These are phyloP conservation scores for Strobilomyces dryophilus DNA, from an alignment of 768 basidiomycete species.

Conservation along the genomic window DNA sequence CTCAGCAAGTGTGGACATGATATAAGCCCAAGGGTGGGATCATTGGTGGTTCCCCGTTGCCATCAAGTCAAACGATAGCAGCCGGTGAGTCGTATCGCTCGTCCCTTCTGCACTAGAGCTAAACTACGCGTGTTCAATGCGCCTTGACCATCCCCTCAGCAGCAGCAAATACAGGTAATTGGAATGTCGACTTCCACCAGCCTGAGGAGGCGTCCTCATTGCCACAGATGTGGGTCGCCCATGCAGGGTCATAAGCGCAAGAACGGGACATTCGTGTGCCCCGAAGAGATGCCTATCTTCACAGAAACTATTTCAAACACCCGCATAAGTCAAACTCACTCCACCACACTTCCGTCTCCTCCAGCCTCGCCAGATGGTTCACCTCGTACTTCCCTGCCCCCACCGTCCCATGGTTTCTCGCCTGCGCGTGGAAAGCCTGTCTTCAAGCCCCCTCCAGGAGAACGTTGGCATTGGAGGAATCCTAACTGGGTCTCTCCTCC, in stretches of 20 bases:
- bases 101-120: conserved; percentile 1
- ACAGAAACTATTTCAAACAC: conserved; percentile 11
- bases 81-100: conserved; percentile 19
- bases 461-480: conserved; percentile 33
- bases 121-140: not conserved
- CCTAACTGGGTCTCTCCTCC: conserved; percentile 33
- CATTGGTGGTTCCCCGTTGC: conserved; percentile 16
- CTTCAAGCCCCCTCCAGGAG: conserved; percentile 28
- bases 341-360: conserved; percentile 24
- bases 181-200: conserved; percentile 28
- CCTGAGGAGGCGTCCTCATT: conserved; percentile 31
- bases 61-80: conserved; percentile 22
- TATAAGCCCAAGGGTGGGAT: conserved; percentile 22
- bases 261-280: conserved; percentile 29
- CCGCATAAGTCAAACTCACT: conserved; percentile 19
- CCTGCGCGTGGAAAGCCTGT: conserved; percentile 15
- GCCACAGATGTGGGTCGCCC: conserved; percentile 30
- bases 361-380: conserved; percentile 27
- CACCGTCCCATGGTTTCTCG: conserved; percentile 11
- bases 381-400: conserved; percentile 15
- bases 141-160: not conserved
- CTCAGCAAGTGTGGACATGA: conserved; percentile 4
- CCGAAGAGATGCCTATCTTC: conserved; percentile 15
- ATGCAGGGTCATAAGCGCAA: conserved; percentile 33
- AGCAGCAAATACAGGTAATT: conserved; percentile 1